phyloP scores from a whole-genome alignment of 1,284 basidiomycete genomes.

The Pseudozyma sp. region DNA sequence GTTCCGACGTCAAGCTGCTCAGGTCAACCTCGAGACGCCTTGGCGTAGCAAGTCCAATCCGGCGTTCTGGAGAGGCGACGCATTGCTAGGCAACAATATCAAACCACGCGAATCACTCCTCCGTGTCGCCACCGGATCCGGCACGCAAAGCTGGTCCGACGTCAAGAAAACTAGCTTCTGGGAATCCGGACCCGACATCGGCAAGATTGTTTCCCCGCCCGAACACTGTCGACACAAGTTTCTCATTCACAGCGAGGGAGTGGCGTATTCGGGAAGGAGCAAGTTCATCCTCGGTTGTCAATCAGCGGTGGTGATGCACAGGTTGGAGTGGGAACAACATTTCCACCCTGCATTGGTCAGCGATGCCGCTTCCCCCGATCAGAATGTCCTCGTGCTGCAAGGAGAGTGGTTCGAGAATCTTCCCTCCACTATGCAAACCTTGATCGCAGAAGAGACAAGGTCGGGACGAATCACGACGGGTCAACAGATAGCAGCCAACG shows the following conservation, averaged over 20 bases:
- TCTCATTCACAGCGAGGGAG: constrained; percentile 56
- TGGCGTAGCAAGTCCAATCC: constrained; percentile 42
- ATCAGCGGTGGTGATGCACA: constrained; percentile 46
- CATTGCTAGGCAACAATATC: constrained; percentile 21
- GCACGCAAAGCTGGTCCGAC: constrained; percentile 37
- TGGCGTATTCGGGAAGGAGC: constrained; percentile 52
- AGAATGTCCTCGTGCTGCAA: constrained; percentile 21
- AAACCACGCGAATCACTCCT: constrained; percentile 26
- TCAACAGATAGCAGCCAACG: constrained; percentile 21
- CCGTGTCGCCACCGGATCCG: constrained; percentile 23
- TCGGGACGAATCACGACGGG: constrained; percentile 8
- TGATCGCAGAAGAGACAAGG: constrained; percentile 16
- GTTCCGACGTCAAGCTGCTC: constrained; percentile 22
- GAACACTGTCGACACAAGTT: constrained; percentile 54
- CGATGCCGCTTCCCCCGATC: constrained; percentile 13
- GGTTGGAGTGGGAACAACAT: constrained; percentile 54
- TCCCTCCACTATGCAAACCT: constrained; percentile 10
- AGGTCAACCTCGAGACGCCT: constrained; percentile 28
- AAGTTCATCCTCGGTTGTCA: constrained; percentile 51
- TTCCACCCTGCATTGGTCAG: constrained; percentile 54
- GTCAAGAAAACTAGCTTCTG: constrained; percentile 53
- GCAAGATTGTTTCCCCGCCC: constrained; percentile 25
- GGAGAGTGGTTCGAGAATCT: constrained; percentile 26
- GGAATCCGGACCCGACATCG: constrained; percentile 29
- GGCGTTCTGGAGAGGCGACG: constrained; percentile 45